Evolutionary conservation across 2,329 filamentous ascomycete genomes (phyloP).

Genomic region (Nemania abortiva): DNA sequence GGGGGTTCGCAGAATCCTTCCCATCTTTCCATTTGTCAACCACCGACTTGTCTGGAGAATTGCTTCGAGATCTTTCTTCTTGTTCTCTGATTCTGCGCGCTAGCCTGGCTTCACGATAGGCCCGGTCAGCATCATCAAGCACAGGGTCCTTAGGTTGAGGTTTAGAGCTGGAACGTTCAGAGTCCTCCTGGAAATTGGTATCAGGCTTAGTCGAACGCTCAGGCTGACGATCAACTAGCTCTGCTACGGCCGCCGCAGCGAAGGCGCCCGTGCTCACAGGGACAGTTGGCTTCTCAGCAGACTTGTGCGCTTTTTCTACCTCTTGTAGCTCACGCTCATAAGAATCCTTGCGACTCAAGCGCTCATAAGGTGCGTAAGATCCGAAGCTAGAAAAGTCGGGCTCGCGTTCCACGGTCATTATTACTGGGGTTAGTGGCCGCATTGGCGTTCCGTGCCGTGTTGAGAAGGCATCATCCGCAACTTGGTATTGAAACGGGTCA

Average conservation of each 20-base stretch:
- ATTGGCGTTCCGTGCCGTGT: constrained; percentile 57
- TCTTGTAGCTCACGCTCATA: constrained; percentile 62
- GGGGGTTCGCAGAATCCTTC: constrained; percentile 53
- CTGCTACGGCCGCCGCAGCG: constrained; percentile 60
- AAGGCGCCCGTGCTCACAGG: constrained; percentile 62
- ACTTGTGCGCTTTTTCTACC: constrained; percentile 59
- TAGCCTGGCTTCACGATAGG: constrained; percentile 67
- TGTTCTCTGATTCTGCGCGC: constrained; percentile 67
- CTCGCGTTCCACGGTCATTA: constrained; percentile 67
- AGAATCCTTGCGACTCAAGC: constrained; percentile 64
- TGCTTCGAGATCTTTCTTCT: constrained; percentile 65
- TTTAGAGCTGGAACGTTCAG: constrained; percentile 49
- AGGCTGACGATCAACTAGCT: constrained; percentile 54
- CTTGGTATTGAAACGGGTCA: constrained; percentile 71
- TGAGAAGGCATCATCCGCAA: constrained; percentile 64
- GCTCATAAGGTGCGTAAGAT: constrained; percentile 48
- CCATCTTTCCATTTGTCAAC: constrained; percentile 65
- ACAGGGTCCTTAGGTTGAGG: constrained; percentile 58
- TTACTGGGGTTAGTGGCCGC: constrained; percentile 61
- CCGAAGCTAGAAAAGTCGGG: constrained; percentile 59
- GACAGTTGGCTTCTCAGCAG: constrained; percentile 61
- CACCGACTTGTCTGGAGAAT: constrained; percentile 65
- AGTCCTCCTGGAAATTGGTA: constrained; percentile 53
- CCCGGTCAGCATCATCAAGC: constrained; percentile 68
- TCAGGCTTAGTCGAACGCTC: constrained; percentile 51